Evolutionary conservation across 2,329 filamentous ascomycete species (phyloP), one percentile per base, ranked within the genome.

Genomic region (Shiraia sp.): DNA sequence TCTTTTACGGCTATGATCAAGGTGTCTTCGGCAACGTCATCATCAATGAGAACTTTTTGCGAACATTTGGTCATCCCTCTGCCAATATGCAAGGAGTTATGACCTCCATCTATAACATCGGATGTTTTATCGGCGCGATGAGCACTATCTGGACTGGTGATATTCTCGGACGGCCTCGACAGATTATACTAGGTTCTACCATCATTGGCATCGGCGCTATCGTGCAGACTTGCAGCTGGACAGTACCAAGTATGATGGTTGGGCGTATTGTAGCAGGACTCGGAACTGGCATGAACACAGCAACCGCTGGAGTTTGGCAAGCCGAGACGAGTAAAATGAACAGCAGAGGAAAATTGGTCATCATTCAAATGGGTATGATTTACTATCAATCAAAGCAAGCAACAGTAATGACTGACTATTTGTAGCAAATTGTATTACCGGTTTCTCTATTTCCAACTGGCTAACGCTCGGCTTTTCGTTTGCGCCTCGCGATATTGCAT

Each of bases 121-220:
- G 72, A 3, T 75, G 73, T 42, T 74, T 76, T 40, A 55, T 71
- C 23, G 71, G 71, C 1, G 72, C 73, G 0, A 66, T 75, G 46
- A 54, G 66, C 10, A 64, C 63, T 3, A 57, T 69, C 12, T 74
- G 71, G 62, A 69, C 79, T 10, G 83, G 82, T 17, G 82, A 86
- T 46, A 70, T 74, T 2, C 74, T 83, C 25, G 81, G 81, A 6
- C 73, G 81, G n/a, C 73, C 75, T 53, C 69, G 78, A 27, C 76
- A 76, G 10, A 81, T 82, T 35, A 75, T 85, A 43, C 72, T 83
- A 6, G 83, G 82, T 10, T 78, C 67, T 8, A 61, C 64, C 2
- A 54, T 71, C n/a, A 71, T 72, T 34, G 65, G 56, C 0, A 55
- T 68, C 32, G 68, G 69, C 12, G 67, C 68, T 6, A 57, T 70